These are phyloP conservation scores for Chalciporus sphaerocephalus DNA, from an alignment of 768 basidiomycete genomes.

Conservation along the genomic window DNA sequence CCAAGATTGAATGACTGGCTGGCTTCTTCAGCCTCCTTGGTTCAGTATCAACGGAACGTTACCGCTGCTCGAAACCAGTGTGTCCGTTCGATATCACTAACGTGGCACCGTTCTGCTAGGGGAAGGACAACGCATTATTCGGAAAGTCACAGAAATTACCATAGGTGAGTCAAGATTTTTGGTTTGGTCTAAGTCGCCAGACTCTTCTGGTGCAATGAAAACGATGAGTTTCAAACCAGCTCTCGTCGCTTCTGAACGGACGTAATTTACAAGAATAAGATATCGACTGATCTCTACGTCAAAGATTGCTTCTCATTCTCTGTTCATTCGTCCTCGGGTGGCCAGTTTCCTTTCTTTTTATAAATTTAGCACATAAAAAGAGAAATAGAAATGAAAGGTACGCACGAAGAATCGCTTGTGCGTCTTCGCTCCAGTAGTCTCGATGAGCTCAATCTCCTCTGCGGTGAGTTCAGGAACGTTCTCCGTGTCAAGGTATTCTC, in stretches of 20 bases:
- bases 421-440: conserved; percentile 21
- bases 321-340: conserved; percentile 10
- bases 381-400: background rate
- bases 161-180: too few species aligned
- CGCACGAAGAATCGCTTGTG: conserved; percentile 28
- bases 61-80: too few species aligned
- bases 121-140: too few species aligned
- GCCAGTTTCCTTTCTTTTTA: conserved; percentile 17
- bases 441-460: conserved; percentile 25
- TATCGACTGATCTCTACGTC: background rate
- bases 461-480: conserved; percentile 25
- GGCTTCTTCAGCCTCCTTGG: too few species aligned
- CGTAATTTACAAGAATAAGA: background rate
- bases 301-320: background rate
- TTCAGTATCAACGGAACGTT: too few species aligned
- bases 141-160: too few species aligned
- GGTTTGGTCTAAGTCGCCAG: too few species aligned
- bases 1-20: too few species aligned
- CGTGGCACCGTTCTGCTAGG: too few species aligned
- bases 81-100: too few species aligned
- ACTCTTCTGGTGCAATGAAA: too few species aligned
- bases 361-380: background rate
- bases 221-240: too few species aligned
- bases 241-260: background rate
- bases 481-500: conserved; percentile 31